Conservation (phyloP, 345 rosid species). For the Firmiana major region DNA sequence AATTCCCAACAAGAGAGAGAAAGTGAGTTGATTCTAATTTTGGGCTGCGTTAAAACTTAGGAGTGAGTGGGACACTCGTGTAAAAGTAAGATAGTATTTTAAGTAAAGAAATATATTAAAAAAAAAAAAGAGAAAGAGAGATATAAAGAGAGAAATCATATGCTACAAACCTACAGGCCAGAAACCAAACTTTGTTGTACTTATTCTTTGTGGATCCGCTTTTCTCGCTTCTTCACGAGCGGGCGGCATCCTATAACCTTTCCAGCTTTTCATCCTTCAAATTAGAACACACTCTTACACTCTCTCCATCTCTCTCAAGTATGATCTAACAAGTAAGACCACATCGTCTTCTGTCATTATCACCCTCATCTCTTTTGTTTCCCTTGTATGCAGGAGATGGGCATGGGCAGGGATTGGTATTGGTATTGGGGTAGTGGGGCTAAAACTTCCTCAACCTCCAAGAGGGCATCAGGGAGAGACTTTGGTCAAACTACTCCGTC, state of each 20-base stretch:
- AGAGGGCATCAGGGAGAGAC: slow-evolving; percentile 18
- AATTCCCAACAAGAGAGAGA: slow-evolving; percentile 30
- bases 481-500: slow-evolving; percentile 20
- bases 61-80: slow-evolving; percentile 25
- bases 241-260: background rate
- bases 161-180: background rate
- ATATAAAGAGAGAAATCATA: too few species aligned
- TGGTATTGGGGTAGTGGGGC: slow-evolving; percentile 36
- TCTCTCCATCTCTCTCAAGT: background rate
- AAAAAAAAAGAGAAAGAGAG: too few species aligned
- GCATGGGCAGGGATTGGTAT: slow-evolving; percentile 59
- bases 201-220: slow-evolving; percentile 42
- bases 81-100: too few species aligned
- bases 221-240: slow-evolving; percentile 29
- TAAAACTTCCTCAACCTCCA: slow-evolving; percentile 28
- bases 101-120: too few species aligned
- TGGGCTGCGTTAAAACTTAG: slow-evolving; percentile 33
- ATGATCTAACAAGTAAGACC: background rate
- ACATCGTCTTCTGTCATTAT: slow-evolving; percentile 19
- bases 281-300: background rate
- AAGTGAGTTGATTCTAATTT: background rate
- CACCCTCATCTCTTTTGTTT: slow-evolving; percentile 16
- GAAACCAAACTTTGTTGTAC: background rate
- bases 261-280: slow-evolving; percentile 7
- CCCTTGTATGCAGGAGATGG: background rate